Evolutionary conservation across 1,284 basidiomycete species (phyloP).

Genomic region (Takashimella tepidaria): DNA sequence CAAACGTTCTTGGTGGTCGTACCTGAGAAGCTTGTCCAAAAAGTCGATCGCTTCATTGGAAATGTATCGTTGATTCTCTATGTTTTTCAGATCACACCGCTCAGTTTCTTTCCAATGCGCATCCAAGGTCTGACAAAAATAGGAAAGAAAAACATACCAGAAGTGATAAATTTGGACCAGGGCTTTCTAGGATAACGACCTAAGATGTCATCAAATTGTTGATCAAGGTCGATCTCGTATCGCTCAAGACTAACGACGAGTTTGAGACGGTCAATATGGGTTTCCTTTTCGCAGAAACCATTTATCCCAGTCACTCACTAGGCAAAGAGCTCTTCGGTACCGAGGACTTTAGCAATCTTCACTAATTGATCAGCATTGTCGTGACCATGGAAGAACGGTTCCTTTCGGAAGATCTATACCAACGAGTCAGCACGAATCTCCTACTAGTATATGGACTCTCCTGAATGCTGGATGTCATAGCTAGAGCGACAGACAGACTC

Average conservation of each 20-base stretch:
- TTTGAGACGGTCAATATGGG: too few relatives aligned
- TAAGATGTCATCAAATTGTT: slow-evolving; percentile 84
- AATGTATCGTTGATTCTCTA: slow-evolving; percentile 91
- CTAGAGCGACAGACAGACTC: slow-evolving; percentile 21
- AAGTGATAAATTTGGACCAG: slow-evolving; percentile 88
- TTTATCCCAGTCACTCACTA: slow-evolving; percentile 44
- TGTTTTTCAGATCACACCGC: neutral
- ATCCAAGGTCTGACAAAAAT: too few relatives aligned
- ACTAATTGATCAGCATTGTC: slow-evolving; percentile 99
- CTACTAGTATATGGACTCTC: too few relatives aligned
- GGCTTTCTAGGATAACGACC: slow-evolving; percentile 89
- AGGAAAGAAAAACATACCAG: slow-evolving; percentile 15
- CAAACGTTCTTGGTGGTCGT: slow-evolving; percentile 91
- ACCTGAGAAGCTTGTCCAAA: slow-evolving; percentile 89
- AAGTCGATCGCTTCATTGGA: slow-evolving; percentile 98
- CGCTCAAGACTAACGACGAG: slow-evolving; percentile 60
- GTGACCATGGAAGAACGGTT: slow-evolving; percentile 99
- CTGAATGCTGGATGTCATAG: too few relatives aligned
- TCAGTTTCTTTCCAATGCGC: neutral
- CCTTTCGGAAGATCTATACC: slow-evolving; percentile 91
- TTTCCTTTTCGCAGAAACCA: too few relatives aligned
- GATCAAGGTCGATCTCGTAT: slow-evolving; percentile 88
- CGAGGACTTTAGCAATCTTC: slow-evolving; percentile 96
- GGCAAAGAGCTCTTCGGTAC: slow-evolving; percentile 88
- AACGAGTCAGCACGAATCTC: neutral